phyloP scores from a whole-genome alignment of 148 eudicot genomes.

The Beta vulgaris region DNA sequence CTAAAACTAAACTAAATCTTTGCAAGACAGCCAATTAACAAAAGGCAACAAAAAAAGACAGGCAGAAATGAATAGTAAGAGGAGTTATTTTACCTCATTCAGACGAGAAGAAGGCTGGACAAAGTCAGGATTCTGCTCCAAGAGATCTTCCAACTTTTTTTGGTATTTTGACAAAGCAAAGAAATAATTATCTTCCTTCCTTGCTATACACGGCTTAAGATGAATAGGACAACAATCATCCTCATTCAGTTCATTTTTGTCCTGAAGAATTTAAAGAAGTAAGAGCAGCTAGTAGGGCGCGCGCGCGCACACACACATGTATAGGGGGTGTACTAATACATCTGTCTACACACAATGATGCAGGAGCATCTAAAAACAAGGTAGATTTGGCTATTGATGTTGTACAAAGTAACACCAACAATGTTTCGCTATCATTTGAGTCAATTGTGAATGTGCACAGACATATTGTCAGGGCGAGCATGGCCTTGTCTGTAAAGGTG shows the following conservation, averaged over 20 bases:
- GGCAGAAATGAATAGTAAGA: conserved; percentile 6
- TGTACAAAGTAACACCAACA: too few relatives aligned
- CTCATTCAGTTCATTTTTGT: conserved; percentile 70
- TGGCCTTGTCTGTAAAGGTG: too few relatives aligned
- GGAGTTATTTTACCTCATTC: conserved; percentile 59
- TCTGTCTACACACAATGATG: too few relatives aligned
- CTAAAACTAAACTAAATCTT: neutral
- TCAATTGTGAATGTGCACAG: too few relatives aligned
- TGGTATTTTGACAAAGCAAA: conserved; percentile 96
- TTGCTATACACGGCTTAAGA: conserved; percentile 74
- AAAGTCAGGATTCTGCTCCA: conserved; percentile 63
- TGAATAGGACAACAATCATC: conserved; percentile 79
- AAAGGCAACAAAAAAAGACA: neutral
- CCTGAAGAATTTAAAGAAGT: conserved; percentile 45
- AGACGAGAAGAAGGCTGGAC: conserved; percentile 88
- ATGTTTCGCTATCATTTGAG: too few relatives aligned
- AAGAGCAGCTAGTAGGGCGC: neutral
- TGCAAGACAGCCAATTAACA: neutral
- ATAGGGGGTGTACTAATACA: too few relatives aligned
- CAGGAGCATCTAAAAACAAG: too few relatives aligned
- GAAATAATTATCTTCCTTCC: conserved; percentile 96
- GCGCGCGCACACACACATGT: conserved; percentile 1
- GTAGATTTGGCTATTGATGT: too few relatives aligned
- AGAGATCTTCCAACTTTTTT: conserved; percentile 63
- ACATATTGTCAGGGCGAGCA: too few relatives aligned